These are phyloP conservation scores for Ajuga chamaepitys DNA, from an alignment of 257 asterid species.

Conservation along the genomic window DNA sequence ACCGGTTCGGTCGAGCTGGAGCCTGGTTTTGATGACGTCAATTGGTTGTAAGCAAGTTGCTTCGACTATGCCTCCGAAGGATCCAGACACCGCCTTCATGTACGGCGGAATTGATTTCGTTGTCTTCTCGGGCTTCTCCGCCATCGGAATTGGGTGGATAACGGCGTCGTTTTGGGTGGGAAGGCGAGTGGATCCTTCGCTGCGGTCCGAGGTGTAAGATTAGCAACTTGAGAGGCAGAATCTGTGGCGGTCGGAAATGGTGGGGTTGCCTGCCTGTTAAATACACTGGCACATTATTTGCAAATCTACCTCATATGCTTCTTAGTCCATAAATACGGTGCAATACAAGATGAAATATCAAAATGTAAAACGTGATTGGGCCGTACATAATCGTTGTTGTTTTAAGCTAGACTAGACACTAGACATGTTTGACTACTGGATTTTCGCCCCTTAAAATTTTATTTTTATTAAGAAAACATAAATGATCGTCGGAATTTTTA, in stretches of 20 bases:
- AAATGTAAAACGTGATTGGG: no score
- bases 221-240: not conserved
- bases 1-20: slow-evolving; percentile 85
- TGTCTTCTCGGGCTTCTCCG: slow-evolving; percentile 25
- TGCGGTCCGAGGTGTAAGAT: not conserved
- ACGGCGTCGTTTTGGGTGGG: slow-evolving; percentile 1
- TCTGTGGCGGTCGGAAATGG: not conserved
- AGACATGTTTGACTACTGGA: no score
- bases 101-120: slow-evolving; percentile 62
- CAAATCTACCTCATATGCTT: no score
- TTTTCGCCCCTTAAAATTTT: no score
- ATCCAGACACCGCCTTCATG: slow-evolving; percentile 89
- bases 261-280: no score
- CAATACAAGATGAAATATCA: no score
- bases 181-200: not conserved
- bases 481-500: no score
- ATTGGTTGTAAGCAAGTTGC: slow-evolving; percentile 92
- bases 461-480: no score
- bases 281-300: no score
- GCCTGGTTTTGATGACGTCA: slow-evolving; percentile 94
- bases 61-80: slow-evolving; percentile 86
- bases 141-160: slow-evolving; percentile 27
- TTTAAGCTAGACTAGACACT: no score
- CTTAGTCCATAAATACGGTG: no score
- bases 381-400: no score